A percentile compares a stretch with the other conserved stretches of the same genome.
phyloP scores from a whole-genome alignment of 805 yeast species.

The Lachancea mirantina region DNA sequence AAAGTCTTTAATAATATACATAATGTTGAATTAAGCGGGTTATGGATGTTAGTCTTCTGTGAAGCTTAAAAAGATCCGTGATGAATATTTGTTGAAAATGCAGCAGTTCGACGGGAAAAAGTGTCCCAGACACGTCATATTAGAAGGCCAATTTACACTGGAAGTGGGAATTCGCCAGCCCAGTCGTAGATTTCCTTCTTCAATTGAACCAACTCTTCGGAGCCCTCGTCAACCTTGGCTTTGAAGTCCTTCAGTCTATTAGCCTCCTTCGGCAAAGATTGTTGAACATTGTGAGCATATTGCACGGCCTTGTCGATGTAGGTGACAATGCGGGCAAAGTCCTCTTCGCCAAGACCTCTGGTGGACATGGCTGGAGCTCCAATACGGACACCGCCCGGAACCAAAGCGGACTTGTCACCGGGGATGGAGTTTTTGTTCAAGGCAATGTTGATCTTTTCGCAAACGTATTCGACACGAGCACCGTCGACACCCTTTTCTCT shows the following conservation, averaged over 20 bases:
- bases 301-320: constrained; percentile 76
- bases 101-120: background rate
- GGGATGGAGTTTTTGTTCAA: constrained; percentile 97
- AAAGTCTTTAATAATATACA: no score
- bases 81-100: no score
- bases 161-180: constrained; percentile 83
- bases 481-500: constrained; percentile 91
- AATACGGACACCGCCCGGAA: constrained; percentile 94
- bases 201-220: constrained; percentile 57
- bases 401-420: constrained; percentile 93
- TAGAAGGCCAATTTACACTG: constrained; percentile 35
- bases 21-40: no score
- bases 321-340: constrained; percentile 70
- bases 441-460: constrained; percentile 91
- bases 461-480: constrained; percentile 92
- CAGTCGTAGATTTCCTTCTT: constrained; percentile 78
- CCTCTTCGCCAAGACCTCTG: constrained; percentile 87
- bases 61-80: no score
- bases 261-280: constrained; percentile 79
- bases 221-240: constrained; percentile 64
- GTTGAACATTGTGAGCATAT: constrained; percentile 70
- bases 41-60: no score
- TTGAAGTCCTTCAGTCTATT: constrained; percentile 96
- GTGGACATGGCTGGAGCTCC: constrained; percentile 99
- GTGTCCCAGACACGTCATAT: background rate